Evolutionary conservation across 2,329 filamentous ascomycete species (phyloP).

Genomic region (Penicillium sp.): DNA sequence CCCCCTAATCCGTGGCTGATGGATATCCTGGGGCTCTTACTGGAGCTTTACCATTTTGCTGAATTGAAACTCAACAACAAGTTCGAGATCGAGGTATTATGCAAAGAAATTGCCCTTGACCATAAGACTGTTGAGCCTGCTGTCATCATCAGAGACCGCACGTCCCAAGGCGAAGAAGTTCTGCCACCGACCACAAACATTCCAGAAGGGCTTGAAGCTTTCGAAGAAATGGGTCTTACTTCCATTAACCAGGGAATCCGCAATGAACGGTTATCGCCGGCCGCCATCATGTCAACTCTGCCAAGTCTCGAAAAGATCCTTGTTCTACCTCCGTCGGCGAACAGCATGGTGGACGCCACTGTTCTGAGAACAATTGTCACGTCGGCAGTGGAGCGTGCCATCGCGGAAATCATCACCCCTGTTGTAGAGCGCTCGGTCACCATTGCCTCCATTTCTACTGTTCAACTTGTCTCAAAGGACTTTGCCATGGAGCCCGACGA

Average conservation of each 20-base stretch:
- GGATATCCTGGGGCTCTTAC: constrained; percentile 88
- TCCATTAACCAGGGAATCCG: constrained; percentile 68
- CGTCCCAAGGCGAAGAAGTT: constrained; percentile 62
- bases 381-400: constrained; percentile 81
- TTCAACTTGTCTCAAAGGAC: constrained; percentile 93
- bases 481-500: constrained; percentile 92
- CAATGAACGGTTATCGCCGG: constrained; percentile 72
- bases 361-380: constrained; percentile 74
- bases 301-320: constrained; percentile 81
- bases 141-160: constrained; percentile 77
- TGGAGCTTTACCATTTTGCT: constrained; percentile 90
- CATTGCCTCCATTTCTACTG: constrained; percentile 94
- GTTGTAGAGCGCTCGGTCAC: constrained; percentile 97
- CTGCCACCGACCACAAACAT: constrained; percentile 54
- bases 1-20: constrained; percentile 97
- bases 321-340: constrained; percentile 74
- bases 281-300: constrained; percentile 74
- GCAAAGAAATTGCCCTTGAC: constrained; percentile 87
- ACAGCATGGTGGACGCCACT: constrained; percentile 71
- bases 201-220: constrained; percentile 73
- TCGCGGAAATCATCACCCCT: constrained; percentile 94
- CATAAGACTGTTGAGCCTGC: constrained; percentile 89
- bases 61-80: constrained; percentile 96
- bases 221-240: constrained; percentile 79
- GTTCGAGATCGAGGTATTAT: constrained; percentile 97